These are phyloP conservation scores for Cytospora paraplurivora DNA, from an alignment of 2,329 filamentous ascomycete genomes.

Conservation along the genomic window DNA sequence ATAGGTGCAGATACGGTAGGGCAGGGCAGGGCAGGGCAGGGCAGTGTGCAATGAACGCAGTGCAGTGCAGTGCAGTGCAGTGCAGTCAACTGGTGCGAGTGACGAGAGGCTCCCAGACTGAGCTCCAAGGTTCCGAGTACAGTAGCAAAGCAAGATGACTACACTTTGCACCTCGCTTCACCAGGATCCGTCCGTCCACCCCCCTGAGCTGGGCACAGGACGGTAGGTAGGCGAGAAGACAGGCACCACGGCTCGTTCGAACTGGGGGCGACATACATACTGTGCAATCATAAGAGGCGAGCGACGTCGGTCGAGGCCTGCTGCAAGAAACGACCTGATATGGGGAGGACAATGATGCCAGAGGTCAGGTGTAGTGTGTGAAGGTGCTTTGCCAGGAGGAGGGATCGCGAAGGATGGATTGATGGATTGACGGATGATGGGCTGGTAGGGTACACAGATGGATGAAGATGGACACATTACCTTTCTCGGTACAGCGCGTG, in stretches of 20 bases:
- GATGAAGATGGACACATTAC: slow-evolving; percentile 18
- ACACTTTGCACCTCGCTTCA: neutral
- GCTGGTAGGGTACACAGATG: too few species aligned
- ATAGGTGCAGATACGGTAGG: neutral
- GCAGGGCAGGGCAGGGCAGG: neutral
- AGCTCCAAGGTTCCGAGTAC: too few species aligned
- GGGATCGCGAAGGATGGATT: neutral
- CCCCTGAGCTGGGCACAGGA: neutral
- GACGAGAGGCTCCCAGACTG: too few species aligned
- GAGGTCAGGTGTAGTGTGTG: neutral
- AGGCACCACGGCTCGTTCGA: neutral
- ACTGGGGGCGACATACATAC: neutral
- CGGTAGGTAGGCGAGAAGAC: neutral
- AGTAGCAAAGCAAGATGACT: too few species aligned
- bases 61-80: too few species aligned
- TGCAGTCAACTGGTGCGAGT: neutral
- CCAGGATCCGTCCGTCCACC: neutral
- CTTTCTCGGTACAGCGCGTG: slow-evolving; percentile 26
- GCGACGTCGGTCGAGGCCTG: slow-evolving; percentile 6
- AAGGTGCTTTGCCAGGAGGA: neutral
- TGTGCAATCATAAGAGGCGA: neutral
- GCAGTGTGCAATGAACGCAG: too few species aligned
- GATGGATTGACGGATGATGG: too few species aligned
- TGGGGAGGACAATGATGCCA: neutral
- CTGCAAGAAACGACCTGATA: neutral